Evolutionary conservation across 2,329 filamentous ascomycete species (phyloP).

Genomic region (Penicillium sp.): DNA sequence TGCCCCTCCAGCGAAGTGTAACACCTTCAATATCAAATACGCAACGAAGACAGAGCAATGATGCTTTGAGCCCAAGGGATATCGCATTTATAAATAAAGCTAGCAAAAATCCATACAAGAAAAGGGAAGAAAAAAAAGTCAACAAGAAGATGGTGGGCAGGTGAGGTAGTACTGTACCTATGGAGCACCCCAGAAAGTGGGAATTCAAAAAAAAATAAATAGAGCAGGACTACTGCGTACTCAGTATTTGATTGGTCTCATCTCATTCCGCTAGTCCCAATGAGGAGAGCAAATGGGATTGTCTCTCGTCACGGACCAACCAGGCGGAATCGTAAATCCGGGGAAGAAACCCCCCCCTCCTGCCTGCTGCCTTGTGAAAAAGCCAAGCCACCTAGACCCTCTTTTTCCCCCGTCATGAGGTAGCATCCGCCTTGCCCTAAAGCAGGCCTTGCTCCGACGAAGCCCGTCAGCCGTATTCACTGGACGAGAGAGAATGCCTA

Average conservation of each 20-base stretch:
- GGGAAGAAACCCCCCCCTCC: background rate
- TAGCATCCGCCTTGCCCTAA: conserved; percentile 8
- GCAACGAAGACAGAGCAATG: background rate
- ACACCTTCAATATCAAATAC: background rate
- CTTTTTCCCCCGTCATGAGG: conserved; percentile 1
- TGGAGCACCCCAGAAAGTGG: background rate
- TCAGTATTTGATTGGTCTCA: background rate
- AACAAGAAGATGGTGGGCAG: background rate
- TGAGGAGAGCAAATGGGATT: background rate
- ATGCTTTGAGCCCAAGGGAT: background rate
- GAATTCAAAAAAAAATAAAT: background rate
- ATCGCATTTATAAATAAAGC: background rate
- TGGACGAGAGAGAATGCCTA: background rate
- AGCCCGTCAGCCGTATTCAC: background rate
- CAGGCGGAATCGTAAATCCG: conserved; percentile 5
- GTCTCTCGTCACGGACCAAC: background rate
- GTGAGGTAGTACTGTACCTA: background rate
- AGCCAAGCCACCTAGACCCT: conserved; percentile 5
- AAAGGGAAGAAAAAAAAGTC: background rate
- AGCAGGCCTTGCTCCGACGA: conserved; percentile 1
- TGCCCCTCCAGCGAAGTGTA: background rate
- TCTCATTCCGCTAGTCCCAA: background rate
- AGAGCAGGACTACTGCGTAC: background rate
- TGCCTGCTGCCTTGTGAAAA: background rate
- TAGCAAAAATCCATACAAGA: too few relatives aligned